These are phyloP conservation scores for Cichorium intybus DNA, from an alignment of 140 eudicot genomes.

Conservation along the genomic window DNA sequence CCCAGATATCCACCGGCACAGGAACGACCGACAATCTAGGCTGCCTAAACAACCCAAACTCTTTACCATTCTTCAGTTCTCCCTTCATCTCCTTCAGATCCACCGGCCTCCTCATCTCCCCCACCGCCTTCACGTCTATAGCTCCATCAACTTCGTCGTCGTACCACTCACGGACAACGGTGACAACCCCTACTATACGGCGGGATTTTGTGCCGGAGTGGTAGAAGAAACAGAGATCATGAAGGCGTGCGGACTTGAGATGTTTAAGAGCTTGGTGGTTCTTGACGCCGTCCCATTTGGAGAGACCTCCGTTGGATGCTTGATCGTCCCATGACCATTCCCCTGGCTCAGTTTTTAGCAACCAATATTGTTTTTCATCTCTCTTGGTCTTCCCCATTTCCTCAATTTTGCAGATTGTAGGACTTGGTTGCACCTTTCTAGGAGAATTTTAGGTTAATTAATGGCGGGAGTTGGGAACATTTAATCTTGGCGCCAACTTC, in stretches of 20 bases:
- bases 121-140: slow-evolving; percentile 77
- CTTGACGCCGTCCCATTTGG: slow-evolving; percentile 98
- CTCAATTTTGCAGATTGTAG: not conserved
- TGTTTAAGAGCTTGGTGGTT: slow-evolving; percentile 84
- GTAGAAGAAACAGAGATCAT: slow-evolving; percentile 87
- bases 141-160: slow-evolving; percentile 43
- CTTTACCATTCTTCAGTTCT: slow-evolving; percentile 38
- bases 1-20: slow-evolving; percentile 68
- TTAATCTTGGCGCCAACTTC: slow-evolving; percentile 22
- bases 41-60: slow-evolving; percentile 74
- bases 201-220: slow-evolving; percentile 76
- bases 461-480: slow-evolving; percentile 17
- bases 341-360: slow-evolving; percentile 79
- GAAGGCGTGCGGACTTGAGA: slow-evolving; percentile 45
- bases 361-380: slow-evolving; percentile 49
- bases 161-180: slow-evolving; percentile 77
- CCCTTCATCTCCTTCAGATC: slow-evolving; percentile 84
- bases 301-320: slow-evolving; percentile 60
- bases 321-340: slow-evolving; percentile 99
- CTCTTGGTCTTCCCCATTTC: slow-evolving; percentile 17
- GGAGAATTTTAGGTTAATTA: not conserved
- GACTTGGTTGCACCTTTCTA: not conserved
- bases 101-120: slow-evolving; percentile 75
- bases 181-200: slow-evolving; percentile 76
- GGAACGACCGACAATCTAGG: slow-evolving; percentile 90